Conservation (phyloP, 176 grass and related monocot species). For the Cenchrus americanus region DNA sequence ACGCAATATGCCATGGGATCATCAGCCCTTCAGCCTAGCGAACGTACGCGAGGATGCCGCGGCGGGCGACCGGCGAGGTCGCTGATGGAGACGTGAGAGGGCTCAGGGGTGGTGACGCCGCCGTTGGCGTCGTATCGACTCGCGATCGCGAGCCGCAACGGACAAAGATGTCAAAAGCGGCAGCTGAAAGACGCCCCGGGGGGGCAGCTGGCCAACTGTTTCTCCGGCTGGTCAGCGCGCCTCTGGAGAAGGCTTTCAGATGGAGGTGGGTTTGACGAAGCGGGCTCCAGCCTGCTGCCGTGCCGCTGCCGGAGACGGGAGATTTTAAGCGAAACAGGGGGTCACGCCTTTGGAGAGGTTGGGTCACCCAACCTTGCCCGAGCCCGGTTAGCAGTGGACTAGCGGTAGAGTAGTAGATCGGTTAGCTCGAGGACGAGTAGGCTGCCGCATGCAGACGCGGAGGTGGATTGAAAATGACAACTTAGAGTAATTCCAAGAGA, state of each 20-base stretch:
- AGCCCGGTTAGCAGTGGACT: too few relatives aligned
- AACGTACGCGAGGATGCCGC: not conserved
- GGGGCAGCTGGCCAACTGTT: constrained; percentile 15
- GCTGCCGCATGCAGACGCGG: not conserved
- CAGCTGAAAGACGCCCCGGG: not conserved
- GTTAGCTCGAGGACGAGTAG: not conserved
- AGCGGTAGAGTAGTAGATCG: not conserved
- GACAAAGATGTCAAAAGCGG: not conserved
- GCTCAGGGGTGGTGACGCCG: not conserved
- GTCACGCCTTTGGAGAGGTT: constrained; percentile 11
- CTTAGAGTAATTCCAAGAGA: too few relatives aligned
- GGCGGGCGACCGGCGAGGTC: not conserved
- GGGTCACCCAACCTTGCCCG: constrained; percentile 30
- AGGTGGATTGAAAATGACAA: not conserved
- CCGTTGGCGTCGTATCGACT: not conserved
- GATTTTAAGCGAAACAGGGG: not conserved
- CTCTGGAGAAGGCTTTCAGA: not conserved
- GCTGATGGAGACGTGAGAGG: not conserved
- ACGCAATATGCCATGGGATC: not conserved
- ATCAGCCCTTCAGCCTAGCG: not conserved
- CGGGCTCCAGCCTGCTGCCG: not conserved
- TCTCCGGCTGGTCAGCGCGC: not conserved
- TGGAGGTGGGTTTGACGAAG: constrained; percentile 35
- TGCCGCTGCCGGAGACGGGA: not conserved
- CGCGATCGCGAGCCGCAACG: not conserved